A percentile compares a stretch with the other conserved stretches of the same genome.
Evolutionary conservation across 805 yeast genomes (phyloP).

Genomic region (Naumovozyma castellii): DNA sequence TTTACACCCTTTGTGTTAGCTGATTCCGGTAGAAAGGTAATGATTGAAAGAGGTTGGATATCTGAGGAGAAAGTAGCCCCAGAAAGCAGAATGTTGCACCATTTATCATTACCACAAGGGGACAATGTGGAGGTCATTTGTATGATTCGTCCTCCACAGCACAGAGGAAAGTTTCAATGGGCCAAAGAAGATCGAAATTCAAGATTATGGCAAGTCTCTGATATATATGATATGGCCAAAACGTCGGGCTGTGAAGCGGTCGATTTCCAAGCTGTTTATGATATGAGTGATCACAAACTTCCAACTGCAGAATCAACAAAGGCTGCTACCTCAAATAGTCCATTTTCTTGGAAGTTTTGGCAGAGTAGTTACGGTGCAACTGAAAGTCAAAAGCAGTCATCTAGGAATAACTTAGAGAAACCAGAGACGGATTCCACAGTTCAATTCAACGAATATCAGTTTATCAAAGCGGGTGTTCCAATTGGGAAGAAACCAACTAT

Average conservation of each 20-base stretch:
- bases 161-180: conserved; percentile 55
- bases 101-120: conserved; percentile 64
- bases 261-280: conserved; percentile 65
- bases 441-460: conserved; percentile 48
- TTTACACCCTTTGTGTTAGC: conserved; percentile 74
- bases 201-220: conserved; percentile 68
- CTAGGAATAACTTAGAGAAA: background rate
- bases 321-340: background rate
- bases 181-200: conserved; percentile 60
- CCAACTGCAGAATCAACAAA: background rate
- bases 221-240: conserved; percentile 62
- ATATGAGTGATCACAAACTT: conserved; percentile 47
- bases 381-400: too few species aligned
- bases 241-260: conserved; percentile 60
- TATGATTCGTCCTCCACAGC: conserved; percentile 58
- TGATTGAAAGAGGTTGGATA: conserved; percentile 91
- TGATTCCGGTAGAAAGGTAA: conserved; percentile 48
- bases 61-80: conserved; percentile 57
- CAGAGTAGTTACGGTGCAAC: conserved; percentile 2
- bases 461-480: conserved; percentile 79
- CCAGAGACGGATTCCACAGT: conserved; percentile 8
- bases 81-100: conserved; percentile 46
- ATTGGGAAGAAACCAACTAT: conserved; percentile 75
- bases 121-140: conserved; percentile 55
- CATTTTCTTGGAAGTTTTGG: conserved; percentile 27